Conservation (phyloP, 345 rosid genomes). For the Citrus maxima region DNA sequence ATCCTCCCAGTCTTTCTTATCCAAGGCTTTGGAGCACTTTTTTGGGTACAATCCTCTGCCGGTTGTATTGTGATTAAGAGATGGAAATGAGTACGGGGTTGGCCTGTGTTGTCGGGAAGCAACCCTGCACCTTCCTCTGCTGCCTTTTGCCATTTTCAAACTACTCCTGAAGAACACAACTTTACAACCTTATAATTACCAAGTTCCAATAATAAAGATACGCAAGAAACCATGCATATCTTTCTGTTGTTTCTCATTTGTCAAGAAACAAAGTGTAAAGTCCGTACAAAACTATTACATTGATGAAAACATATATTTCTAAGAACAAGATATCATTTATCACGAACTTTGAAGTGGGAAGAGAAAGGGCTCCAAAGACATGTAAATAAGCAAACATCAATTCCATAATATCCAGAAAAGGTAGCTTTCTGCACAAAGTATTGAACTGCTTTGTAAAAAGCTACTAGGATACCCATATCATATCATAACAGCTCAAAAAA, state of each 20-base stretch:
- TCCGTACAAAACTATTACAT: too few species aligned
- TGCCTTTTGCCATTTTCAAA: slow-evolving; percentile 61
- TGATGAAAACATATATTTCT: too few species aligned
- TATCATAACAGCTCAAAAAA: not conserved
- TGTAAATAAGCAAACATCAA: not conserved
- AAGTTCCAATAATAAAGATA: not conserved
- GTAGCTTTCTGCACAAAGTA: not conserved
- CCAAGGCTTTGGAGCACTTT: slow-evolving; percentile 50
- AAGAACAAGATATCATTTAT: not conserved
- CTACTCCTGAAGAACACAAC: slow-evolving; percentile 9
- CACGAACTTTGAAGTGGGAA: not conserved
- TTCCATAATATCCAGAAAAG: not conserved
- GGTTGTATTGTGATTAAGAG: slow-evolving; percentile 28
- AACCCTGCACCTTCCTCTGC: slow-evolving; percentile 52
- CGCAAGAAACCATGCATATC: not conserved
- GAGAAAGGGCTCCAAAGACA: not conserved
- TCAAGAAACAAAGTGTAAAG: not conserved
- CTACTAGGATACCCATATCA: not conserved
- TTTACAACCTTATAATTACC: not conserved
- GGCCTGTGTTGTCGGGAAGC: slow-evolving; percentile 46
- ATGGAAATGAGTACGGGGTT: slow-evolving; percentile 48
- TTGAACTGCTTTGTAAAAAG: not conserved
- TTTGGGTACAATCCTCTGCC: slow-evolving; percentile 29
- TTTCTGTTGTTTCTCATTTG: not conserved
- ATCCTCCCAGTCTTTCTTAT: slow-evolving; percentile 81